phyloP scores from a whole-genome alignment of 495 filamentous ascomycete genomes.

The Penicillium tannophilum region DNA sequence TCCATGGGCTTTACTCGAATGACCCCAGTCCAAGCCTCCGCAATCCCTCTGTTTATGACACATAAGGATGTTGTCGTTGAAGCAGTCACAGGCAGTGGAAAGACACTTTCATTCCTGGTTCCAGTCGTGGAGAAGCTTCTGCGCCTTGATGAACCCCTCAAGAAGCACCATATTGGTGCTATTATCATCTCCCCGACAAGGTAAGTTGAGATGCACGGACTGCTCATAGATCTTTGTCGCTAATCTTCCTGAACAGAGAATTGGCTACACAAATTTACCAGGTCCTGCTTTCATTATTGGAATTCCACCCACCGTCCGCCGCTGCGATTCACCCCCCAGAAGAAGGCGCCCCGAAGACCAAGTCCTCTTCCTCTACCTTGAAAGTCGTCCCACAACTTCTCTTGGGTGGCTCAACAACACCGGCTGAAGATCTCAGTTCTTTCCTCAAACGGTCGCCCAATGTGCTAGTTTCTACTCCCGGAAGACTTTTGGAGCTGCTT shows the following conservation, averaged over 20 bases:
- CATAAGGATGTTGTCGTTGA: conserved; percentile 98
- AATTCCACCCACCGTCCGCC: conserved; percentile 80
- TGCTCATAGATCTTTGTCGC: conserved; percentile 5
- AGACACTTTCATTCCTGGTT: conserved; percentile 89
- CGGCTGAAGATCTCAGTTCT: conserved; percentile 77
- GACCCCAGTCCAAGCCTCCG: conserved; percentile 94
- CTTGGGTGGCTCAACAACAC: conserved; percentile 80
- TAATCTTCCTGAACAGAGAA: conserved; percentile 56
- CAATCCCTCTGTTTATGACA: conserved; percentile 85
- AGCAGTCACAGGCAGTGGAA: conserved; percentile 94
- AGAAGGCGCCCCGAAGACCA: conserved; percentile 57
- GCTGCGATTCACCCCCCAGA: conserved; percentile 55
- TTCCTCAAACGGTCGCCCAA: conserved; percentile 84
- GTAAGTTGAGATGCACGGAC: conserved; percentile 31
- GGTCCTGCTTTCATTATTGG: conserved; percentile 74
- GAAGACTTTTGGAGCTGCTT: conserved; percentile 83
- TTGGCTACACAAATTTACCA: conserved; percentile 87
- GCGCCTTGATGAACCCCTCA: conserved; percentile 71
- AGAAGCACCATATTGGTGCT: conserved; percentile 84
- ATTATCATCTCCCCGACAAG: conserved; percentile 91
- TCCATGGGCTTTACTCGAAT: conserved; percentile 85
- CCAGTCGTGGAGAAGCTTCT: conserved; percentile 85
- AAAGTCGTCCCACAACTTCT: conserved; percentile 84
- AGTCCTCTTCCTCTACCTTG: conserved; percentile 47
- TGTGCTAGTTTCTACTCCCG: conserved; percentile 84